Evolutionary conservation across 768 basidiomycete genomes (phyloP), one percentile per base, ranked within the genome.

Genomic region (Kwoniella dejecticola): DNA sequence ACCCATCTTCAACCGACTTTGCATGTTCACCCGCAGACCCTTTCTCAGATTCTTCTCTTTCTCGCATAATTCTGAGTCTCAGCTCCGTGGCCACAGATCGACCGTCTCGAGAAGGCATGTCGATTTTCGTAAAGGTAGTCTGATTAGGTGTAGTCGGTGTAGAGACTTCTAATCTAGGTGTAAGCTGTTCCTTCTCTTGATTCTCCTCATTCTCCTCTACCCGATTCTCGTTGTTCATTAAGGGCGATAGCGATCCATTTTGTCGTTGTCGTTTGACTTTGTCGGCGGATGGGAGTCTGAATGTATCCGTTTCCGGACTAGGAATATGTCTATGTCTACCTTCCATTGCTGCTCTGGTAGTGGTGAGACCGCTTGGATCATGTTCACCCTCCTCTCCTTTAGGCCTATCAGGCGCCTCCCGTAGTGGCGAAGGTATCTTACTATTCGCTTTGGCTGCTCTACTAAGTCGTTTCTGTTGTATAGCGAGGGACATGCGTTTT

Each of bases 41-140:
- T 24, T 46, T 19, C 11, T 56, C 42, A 8, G n/a, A 44, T 13
- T 30, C 42, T 26, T 57, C 63, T 27, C 68, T 46, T 17, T 67
- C 72, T 33, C 69, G 42, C 47, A 66, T 62, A 31, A 66, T 66
- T 13, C 67, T 44, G 41, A 63, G 27, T 29, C 61, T 26, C 19
- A 68, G 33, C 49, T 68, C 59, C 31, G 63, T 67, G 1, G 65
- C 66, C 5, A 67, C 55, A 30, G 64, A 66, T 38, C 64, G n/a
- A 12, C 45, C 56, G 19, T 42, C 6, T 31, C 55, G 6, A 15
- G 41, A 29, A 7, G 46, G 48, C n/a, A 42, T 40, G 10, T 52
- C 50, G 29, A 36, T 36, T 30, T 52, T 44, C 6, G 23, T 44
- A 33, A 55, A 42, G 21, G 17, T 17, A 7, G 42, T 6, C 10